Conservation (phyloP, 139 green algal species). For the Chlorella ohadii region DNA sequence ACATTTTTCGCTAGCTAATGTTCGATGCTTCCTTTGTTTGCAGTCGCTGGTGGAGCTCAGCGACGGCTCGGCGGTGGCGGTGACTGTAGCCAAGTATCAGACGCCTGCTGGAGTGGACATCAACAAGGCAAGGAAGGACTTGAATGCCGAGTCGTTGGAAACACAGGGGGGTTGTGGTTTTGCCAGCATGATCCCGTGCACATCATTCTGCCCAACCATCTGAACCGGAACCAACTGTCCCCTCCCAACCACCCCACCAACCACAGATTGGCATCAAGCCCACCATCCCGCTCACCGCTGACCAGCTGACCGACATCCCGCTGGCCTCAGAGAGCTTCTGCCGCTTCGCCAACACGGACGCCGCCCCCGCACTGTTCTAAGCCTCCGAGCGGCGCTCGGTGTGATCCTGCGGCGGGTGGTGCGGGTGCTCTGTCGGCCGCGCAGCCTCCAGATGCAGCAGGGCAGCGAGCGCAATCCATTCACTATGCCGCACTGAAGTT, state of each 20-base stretch:
- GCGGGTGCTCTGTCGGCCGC: no score
- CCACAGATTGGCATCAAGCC: slow-evolving; percentile 60
- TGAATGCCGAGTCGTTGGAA: no score
- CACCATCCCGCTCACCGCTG: slow-evolving; percentile 47
- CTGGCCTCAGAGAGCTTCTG: slow-evolving; percentile 29
- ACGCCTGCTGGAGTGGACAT: slow-evolving; percentile 81
- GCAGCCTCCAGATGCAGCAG: no score
- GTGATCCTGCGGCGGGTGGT: no score
- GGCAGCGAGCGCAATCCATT: no score
- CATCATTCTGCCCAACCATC: no score
- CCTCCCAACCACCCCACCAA: not conserved
- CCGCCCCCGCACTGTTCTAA: slow-evolving; percentile 31
- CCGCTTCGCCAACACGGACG: slow-evolving; percentile 26
- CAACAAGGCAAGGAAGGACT: slow-evolving; percentile 55
- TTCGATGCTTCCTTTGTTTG: not conserved
- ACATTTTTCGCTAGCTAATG: no score
- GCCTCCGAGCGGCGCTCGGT: not conserved
- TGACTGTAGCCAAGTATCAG: slow-evolving; percentile 93
- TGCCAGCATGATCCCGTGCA: no score
- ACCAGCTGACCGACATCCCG: slow-evolving; percentile 31
- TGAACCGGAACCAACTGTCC: no score
- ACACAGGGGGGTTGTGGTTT: no score
- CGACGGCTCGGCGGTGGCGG: slow-evolving; percentile 85
- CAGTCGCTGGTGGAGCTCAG: slow-evolving; percentile 92
- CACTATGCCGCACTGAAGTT: no score